phyloP scores from a whole-genome alignment of 2,329 filamentous ascomycete species.

The Paramyrothecium sp. region DNA sequence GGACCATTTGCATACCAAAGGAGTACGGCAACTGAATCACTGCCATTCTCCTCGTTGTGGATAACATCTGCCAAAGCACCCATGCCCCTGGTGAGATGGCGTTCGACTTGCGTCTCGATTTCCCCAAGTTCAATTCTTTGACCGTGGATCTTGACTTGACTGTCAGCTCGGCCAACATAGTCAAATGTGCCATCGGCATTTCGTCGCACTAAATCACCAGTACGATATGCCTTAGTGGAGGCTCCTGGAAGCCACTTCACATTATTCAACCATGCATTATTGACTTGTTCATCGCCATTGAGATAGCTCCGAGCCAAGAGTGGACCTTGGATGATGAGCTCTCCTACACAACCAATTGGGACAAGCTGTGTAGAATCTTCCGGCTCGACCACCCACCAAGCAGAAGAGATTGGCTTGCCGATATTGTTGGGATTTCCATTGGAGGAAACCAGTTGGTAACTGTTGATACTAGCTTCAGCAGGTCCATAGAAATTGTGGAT shows the following conservation, averaged over 20 bases:
- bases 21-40: background rate
- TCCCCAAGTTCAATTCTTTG: slow-evolving; percentile 39
- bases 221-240: slow-evolving; percentile 5
- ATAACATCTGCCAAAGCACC: background rate
- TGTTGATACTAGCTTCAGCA: background rate
- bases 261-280: slow-evolving; percentile 11
- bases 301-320: slow-evolving; percentile 12
- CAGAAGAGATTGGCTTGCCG: slow-evolving; percentile 4
- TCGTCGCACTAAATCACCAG: slow-evolving; percentile 7
- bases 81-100: background rate
- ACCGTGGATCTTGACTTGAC: slow-evolving; percentile 45
- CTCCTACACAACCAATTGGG: slow-evolving; percentile 10
- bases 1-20: background rate
- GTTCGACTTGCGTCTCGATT: slow-evolving; percentile 7
- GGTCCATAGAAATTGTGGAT: slow-evolving; percentile 13
- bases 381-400: slow-evolving; percentile 11
- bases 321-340: slow-evolving; percentile 14
- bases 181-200: slow-evolving; percentile 31
- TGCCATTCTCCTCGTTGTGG: background rate
- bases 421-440: slow-evolving; percentile 1
- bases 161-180: slow-evolving; percentile 38
- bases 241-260: slow-evolving; percentile 7
- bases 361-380: slow-evolving; percentile 11
- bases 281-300: slow-evolving; percentile 7
- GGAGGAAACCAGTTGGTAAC: background rate